phyloP scores from a whole-genome alignment of 2,329 filamentous ascomycete species.

The Claviceps lovelessii region DNA sequence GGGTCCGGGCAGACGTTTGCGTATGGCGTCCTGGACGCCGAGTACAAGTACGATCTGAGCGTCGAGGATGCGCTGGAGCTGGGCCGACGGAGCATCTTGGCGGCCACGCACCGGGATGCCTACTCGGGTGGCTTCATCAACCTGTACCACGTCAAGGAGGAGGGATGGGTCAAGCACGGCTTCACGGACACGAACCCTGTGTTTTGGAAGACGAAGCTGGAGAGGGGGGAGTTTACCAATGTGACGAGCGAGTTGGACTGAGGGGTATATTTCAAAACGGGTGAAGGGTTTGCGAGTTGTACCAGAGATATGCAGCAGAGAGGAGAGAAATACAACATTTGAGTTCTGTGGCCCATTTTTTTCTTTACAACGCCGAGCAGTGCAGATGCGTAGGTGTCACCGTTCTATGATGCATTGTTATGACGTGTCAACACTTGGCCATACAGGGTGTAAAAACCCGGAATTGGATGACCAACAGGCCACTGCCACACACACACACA shows the following conservation, averaged over 20 bases:
- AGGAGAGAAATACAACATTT: neutral
- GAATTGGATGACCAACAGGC: too few species aligned
- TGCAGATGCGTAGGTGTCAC: too few species aligned
- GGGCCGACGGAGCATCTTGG: slow-evolving; percentile 81
- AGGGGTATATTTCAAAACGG: neutral
- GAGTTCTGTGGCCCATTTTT: neutral
- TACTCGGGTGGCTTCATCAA: slow-evolving; percentile 98
- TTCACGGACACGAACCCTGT: slow-evolving; percentile 98
- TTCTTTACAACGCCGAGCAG: neutral
- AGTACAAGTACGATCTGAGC: slow-evolving; percentile 80
- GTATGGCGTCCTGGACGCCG: slow-evolving; percentile 91
- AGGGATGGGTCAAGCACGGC: slow-evolving; percentile 96
- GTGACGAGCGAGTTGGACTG: slow-evolving; percentile 60
- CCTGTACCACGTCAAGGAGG: slow-evolving; percentile 97
- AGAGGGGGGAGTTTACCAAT: slow-evolving; percentile 97
- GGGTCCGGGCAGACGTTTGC: slow-evolving; percentile 97
- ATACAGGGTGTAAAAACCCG: too few species aligned
- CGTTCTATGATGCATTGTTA: too few species aligned
- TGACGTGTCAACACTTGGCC: too few species aligned
- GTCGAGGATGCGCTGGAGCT: slow-evolving; percentile 84
- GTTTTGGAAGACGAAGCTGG: slow-evolving; percentile 98
- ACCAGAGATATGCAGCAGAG: neutral
- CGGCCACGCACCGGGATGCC: slow-evolving; percentile 93
- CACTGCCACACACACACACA: neutral
- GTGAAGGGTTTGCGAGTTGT: neutral